phyloP scores from a whole-genome alignment of 345 rosid genomes.

The Camelina laxa region DNA sequence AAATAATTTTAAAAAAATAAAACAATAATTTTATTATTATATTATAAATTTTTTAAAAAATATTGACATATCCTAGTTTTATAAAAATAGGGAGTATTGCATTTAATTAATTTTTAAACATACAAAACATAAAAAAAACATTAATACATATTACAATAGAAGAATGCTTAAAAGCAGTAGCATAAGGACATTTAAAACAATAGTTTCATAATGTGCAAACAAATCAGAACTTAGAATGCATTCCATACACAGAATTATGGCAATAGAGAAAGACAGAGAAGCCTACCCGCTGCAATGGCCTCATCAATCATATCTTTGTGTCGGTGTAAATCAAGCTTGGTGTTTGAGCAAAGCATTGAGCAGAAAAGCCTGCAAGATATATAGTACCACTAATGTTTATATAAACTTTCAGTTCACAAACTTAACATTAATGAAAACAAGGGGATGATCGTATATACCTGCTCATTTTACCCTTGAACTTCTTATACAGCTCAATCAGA shows the following conservation, averaged over 20 bases:
- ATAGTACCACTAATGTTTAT: neutral
- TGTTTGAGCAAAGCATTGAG: constrained; percentile 91
- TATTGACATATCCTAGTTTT: too few relatives aligned
- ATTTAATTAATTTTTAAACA: too few relatives aligned
- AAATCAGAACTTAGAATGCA: constrained; percentile 5
- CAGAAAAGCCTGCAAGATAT: constrained; percentile 69
- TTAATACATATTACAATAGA: too few relatives aligned
- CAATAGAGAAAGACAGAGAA: neutral
- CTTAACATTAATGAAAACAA: constrained; percentile 12
- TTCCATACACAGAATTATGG: neutral
- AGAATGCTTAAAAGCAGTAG: too few relatives aligned
- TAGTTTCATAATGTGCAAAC: constrained; percentile 3
- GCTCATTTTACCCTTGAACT: constrained; percentile 78
- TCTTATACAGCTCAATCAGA: constrained; percentile 67
- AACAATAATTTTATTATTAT: too few relatives aligned
- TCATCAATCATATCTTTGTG: constrained; percentile 77
- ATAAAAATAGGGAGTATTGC: too few relatives aligned
- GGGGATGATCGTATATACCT: constrained; percentile 51
- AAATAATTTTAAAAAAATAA: too few relatives aligned
- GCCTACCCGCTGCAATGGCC: constrained; percentile 69
- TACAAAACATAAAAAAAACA: too few relatives aligned
- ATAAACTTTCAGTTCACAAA: neutral
- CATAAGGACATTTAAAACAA: too few relatives aligned
- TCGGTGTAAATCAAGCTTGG: constrained; percentile 89
- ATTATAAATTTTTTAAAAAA: too few relatives aligned